Evolutionary conservation across 257 asterid species (phyloP).

Genomic region (Solanum clarkiae): DNA sequence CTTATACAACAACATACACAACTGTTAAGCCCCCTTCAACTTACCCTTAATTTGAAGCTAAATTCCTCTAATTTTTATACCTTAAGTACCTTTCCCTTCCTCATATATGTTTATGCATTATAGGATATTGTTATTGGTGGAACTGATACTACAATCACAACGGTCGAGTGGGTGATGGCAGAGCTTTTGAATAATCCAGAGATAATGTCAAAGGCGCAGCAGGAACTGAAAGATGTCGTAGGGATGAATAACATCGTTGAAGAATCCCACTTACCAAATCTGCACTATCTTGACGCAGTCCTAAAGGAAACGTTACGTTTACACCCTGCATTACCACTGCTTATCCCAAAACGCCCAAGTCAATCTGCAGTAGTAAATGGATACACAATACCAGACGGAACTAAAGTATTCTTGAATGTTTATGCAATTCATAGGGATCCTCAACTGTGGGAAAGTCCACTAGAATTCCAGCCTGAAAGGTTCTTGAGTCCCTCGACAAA

Average conservation of each 20-base stretch:
- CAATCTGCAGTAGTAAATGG: constrained; percentile 9
- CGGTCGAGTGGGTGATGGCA: constrained; percentile 25
- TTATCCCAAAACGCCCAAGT: constrained; percentile 19
- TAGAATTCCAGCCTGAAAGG: constrained; percentile 34
- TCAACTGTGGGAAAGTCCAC: constrained; percentile 28
- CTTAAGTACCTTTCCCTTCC: background rate
- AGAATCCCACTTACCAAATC: constrained; percentile 25
- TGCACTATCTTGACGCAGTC: constrained; percentile 24
- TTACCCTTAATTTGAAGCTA: too few relatives aligned
- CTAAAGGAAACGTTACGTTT: constrained; percentile 30
- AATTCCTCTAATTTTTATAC: too few relatives aligned
- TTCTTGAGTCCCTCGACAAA: constrained; percentile 7
- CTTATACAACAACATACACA: too few relatives aligned
- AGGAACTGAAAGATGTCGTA: constrained; percentile 17
- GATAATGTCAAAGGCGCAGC: constrained; percentile 11
- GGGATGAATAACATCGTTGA: constrained; percentile 24
- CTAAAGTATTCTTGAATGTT: constrained; percentile 12
- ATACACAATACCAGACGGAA: constrained; percentile 20
- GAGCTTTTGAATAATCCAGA: constrained; percentile 13
- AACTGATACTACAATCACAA: constrained; percentile 22
- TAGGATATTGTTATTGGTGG: constrained; percentile 28
- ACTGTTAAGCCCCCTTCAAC: too few relatives aligned
- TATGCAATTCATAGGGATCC: constrained; percentile 30
- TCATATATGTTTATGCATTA: background rate
- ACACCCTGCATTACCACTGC: constrained; percentile 27